Conservation (phyloP, 2,329 filamentous ascomycete genomes). For the Trichoderma endophyticum region DNA sequence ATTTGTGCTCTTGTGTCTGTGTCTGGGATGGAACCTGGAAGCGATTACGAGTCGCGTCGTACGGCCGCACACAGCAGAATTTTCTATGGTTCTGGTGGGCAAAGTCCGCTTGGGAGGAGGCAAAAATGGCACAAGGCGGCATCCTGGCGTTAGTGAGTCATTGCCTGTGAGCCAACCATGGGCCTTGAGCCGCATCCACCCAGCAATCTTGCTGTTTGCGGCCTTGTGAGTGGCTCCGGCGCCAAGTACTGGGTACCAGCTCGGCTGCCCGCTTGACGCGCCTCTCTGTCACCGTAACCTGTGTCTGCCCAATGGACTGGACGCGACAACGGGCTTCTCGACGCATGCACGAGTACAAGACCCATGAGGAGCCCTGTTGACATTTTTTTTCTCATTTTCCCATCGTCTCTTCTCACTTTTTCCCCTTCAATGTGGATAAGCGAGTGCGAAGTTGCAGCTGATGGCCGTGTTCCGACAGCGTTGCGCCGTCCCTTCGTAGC, state of each 20-base stretch:
- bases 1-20: neutral
- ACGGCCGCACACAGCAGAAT: constrained; percentile 19
- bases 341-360: neutral
- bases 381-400: neutral
- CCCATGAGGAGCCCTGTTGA: neutral
- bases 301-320: neutral
- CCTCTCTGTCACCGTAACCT: neutral
- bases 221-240: constrained; percentile 31
- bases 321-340: neutral
- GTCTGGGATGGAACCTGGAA: neutral
- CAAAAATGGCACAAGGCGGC: constrained; percentile 18
- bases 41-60: constrained; percentile 17
- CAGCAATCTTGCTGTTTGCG: constrained; percentile 32
- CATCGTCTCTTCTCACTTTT: neutral
- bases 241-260: constrained; percentile 25
- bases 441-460: neutral
- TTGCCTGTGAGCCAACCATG: constrained; percentile 27
- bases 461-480: neutral
- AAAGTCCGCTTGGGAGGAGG: constrained; percentile 8
- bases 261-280: constrained; percentile 9
- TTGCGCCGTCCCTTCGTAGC: neutral
- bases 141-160: constrained; percentile 28
- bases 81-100: constrained; percentile 14
- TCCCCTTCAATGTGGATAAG: neutral
- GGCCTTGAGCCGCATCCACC: constrained; percentile 25